Conservation (phyloP, 2,329 filamentous ascomycete genomes). For the Acarospora socialis region DNA sequence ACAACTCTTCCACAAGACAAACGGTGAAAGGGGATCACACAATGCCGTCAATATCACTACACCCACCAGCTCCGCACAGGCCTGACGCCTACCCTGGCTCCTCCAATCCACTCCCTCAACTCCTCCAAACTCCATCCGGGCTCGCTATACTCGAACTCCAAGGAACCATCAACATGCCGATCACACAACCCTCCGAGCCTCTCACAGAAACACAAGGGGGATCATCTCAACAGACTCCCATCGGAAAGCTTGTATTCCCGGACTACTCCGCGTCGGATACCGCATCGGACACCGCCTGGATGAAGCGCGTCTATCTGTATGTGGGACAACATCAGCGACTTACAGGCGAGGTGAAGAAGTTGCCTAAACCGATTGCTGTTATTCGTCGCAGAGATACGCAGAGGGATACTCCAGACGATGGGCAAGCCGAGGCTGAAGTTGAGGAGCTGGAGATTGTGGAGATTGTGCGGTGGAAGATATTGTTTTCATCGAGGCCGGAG, state of each 20-base stretch:
- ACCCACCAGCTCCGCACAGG: conserved; percentile 16
- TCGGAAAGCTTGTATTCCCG: conserved; percentile 68
- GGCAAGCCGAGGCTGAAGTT: conserved; percentile 15
- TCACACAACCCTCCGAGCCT: conserved; percentile 17
- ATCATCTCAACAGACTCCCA: conserved; percentile 26
- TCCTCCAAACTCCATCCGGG: conserved; percentile 79
- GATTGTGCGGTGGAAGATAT: conserved; percentile 71
- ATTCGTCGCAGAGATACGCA: conserved; percentile 43
- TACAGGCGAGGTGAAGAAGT: conserved; percentile 78
- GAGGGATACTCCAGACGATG: conserved; percentile 21
- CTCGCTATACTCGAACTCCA: conserved; percentile 86
- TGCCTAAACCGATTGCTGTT: conserved; percentile 66
- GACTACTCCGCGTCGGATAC: conserved; percentile 39
- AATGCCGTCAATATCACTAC: conserved; percentile 31
- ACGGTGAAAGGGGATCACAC: conserved; percentile 1
- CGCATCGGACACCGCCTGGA: conserved; percentile 55
- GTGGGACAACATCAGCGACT: conserved; percentile 80
- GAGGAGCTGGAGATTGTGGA: conserved; percentile 67
- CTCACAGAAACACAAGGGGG: conserved; percentile 1
- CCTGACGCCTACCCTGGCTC: conserved; percentile 6
- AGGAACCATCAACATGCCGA: conserved; percentile 68
- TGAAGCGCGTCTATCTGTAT: conserved; percentile 79
- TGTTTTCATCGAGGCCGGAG: conserved; percentile 75
- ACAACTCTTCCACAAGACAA: conserved; percentile 1
- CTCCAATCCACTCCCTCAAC: conserved; percentile 53